A percentile compares a stretch with the other conserved stretches of the same genome.
phyloP scores from a whole-genome alignment of 257 asterid species.

The Schizonepeta tenuifolia region DNA sequence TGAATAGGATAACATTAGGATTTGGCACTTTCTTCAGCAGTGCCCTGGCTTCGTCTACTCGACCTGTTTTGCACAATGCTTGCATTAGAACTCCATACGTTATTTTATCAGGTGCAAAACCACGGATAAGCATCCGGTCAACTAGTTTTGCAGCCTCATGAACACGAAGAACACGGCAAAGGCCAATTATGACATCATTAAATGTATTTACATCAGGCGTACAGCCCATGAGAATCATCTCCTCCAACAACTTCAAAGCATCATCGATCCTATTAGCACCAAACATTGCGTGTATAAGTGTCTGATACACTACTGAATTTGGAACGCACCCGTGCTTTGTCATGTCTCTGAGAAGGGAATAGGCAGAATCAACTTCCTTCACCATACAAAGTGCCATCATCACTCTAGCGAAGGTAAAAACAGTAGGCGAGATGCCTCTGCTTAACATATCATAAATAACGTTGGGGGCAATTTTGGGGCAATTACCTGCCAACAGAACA shows the following conservation, averaged over 20 bases:
- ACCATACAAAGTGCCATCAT: conserved; percentile 75
- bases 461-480: conserved; percentile 91
- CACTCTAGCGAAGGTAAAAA: conserved; percentile 72
- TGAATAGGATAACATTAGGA: conserved; percentile 58
- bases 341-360: conserved; percentile 91
- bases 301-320: conserved; percentile 79
- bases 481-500: conserved; percentile 70
- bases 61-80: conserved; percentile 71
- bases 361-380: conserved; percentile 81
- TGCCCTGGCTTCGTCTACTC: conserved; percentile 65
- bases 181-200: conserved; percentile 78
- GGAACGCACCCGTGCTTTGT: conserved; percentile 95
- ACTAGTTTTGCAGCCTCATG: conserved; percentile 89
- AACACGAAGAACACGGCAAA: conserved; percentile 71
- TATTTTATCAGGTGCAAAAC: conserved; percentile 70
- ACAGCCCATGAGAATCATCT: conserved; percentile 96
- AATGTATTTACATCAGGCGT: conserved; percentile 82
- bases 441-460: conserved; percentile 86
- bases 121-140: conserved; percentile 84
- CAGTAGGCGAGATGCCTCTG: conserved; percentile 77
- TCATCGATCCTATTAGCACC: conserved; percentile 69
- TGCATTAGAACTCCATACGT: conserved; percentile 86
- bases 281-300: conserved; percentile 73
- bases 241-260: conserved; percentile 81
- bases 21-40: conserved; percentile 68